Percentiles rank a stretch among this genome's conserved stretches.
phyloP scores from a whole-genome alignment of 805 yeast genomes.

The Starmerella sirachaensis region DNA sequence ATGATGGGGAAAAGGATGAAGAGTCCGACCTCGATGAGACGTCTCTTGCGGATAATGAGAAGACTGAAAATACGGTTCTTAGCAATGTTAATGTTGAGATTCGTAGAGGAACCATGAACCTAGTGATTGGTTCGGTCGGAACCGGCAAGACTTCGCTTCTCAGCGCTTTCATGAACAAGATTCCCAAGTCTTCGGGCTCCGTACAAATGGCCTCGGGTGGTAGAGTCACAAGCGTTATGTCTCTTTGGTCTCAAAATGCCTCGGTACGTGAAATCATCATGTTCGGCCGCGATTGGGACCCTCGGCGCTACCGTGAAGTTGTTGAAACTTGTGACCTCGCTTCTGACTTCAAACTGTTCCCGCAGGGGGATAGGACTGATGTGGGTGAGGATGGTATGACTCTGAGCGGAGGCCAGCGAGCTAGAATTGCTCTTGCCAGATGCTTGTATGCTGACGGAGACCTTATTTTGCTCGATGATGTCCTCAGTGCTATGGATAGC shows the following conservation, averaged over 20 bases:
- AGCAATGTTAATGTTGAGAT: conserved; percentile 40
- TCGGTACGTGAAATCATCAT: conserved; percentile 10
- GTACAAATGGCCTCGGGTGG: conserved; percentile 42
- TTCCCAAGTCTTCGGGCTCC: conserved; percentile 44
- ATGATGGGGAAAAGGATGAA: conserved; percentile 22
- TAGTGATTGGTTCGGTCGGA: conserved; percentile 69
- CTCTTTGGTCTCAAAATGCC: conserved; percentile 10
- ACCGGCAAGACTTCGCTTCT: conserved; percentile 70
- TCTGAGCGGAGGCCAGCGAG: conserved; percentile 80
- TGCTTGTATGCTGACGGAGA: conserved; percentile 58
- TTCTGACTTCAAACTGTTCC: conserved; percentile 13
- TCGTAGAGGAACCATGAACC: conserved; percentile 53
- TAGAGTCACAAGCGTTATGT: conserved; percentile 2
- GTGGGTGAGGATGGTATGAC: conserved; percentile 84
- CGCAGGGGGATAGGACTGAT: conserved; percentile 32
- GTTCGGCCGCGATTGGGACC: conserved; percentile 22
- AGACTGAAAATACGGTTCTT: conserved; percentile 22
- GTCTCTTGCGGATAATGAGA: neutral
- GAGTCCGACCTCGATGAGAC: neutral
- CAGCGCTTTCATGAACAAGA: conserved; percentile 56
- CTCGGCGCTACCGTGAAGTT: conserved; percentile 5
- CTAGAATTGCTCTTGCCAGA: conserved; percentile 69
- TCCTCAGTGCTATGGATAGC: conserved; percentile 79
- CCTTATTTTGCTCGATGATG: conserved; percentile 62
- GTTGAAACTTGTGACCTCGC: conserved; percentile 10